These are phyloP conservation scores for Penicillium lagena DNA, from an alignment of 495 filamentous ascomycete species.

Conservation along the genomic window DNA sequence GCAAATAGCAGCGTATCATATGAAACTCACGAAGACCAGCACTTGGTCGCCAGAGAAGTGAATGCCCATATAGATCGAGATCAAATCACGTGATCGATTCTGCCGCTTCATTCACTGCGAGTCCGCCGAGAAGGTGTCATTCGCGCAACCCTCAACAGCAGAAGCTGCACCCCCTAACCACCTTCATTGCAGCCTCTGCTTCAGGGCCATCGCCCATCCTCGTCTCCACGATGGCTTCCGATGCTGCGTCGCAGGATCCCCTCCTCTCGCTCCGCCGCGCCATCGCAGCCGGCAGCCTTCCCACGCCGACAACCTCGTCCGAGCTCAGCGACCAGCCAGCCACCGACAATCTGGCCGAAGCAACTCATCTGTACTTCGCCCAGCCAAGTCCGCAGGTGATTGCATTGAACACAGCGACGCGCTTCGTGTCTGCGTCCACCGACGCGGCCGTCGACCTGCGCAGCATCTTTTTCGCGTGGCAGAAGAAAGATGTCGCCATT, in stretches of 20 bases:
- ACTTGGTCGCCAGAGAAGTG: neutral
- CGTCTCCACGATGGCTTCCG: conserved; percentile 22
- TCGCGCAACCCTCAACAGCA: no score
- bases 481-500: conserved; percentile 81
- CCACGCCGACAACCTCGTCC: conserved; percentile 62
- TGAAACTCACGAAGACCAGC: no score
- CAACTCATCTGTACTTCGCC: conserved; percentile 77
- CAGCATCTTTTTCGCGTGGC: conserved; percentile 91
- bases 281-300: conserved; percentile 59
- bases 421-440: conserved; percentile 62
- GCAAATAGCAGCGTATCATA: neutral
- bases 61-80: neutral
- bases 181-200: conserved; percentile 5
- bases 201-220: conserved; percentile 7
- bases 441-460: conserved; percentile 77
- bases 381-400: conserved; percentile 56
- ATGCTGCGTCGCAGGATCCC: conserved; percentile 53
- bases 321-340: conserved; percentile 42
- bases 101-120: no score
- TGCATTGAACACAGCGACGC: conserved; percentile 69
- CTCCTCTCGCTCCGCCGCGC: conserved; percentile 73
- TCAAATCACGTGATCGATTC: conserved; percentile 1
- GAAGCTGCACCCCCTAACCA: neutral
- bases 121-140: no score
- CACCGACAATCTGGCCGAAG: conserved; percentile 59